These are phyloP conservation scores for Salvia sclarea DNA, from an alignment of 305 asterid genomes.

Conservation along the genomic window DNA sequence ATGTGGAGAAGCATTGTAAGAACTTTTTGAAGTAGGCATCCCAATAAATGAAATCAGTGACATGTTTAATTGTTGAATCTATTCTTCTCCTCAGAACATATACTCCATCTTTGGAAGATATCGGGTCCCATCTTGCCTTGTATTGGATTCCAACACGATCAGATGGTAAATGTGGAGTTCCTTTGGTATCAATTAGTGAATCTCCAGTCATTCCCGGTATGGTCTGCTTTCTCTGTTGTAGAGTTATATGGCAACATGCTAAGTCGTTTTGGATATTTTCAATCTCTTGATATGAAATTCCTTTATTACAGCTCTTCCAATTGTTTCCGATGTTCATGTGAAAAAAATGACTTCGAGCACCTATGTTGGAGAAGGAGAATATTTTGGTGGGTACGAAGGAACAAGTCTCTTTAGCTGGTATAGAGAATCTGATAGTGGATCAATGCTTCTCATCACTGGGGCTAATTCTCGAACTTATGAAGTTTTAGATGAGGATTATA, in stretches of 20 bases:
- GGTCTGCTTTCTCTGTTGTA: conserved; percentile 18
- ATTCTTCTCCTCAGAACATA: conserved; percentile 59
- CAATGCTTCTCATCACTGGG: conserved; percentile 59
- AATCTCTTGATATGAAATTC: too few relatives aligned
- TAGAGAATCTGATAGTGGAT: conserved; percentile 73
- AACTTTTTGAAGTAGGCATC: conserved; percentile 29
- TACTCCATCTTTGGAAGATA: conserved; percentile 79
- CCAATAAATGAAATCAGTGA: neutral
- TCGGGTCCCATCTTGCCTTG: conserved; percentile 80
- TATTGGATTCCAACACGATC: conserved; percentile 84
- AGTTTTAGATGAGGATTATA: conserved; percentile 91
- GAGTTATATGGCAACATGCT: neutral
- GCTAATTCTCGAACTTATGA: conserved; percentile 77
- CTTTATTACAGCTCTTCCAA: conserved; percentile 78
- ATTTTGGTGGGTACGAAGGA: conserved; percentile 96
- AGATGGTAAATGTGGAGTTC: conserved; percentile 75
- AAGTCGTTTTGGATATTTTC: too few relatives aligned
- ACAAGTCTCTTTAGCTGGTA: conserved; percentile 91
- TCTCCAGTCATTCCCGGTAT: conserved; percentile 89
- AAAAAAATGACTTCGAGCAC: conserved; percentile 63
- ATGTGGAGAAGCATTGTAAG: conserved; percentile 69
- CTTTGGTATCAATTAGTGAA: conserved; percentile 69
- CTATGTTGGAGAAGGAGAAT: conserved; percentile 82
- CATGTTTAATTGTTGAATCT: conserved; percentile 14
- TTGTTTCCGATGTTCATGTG: conserved; percentile 63